Conservation (phyloP, 2,329 filamentous ascomycete species). For the Xylariales sp. region DNA sequence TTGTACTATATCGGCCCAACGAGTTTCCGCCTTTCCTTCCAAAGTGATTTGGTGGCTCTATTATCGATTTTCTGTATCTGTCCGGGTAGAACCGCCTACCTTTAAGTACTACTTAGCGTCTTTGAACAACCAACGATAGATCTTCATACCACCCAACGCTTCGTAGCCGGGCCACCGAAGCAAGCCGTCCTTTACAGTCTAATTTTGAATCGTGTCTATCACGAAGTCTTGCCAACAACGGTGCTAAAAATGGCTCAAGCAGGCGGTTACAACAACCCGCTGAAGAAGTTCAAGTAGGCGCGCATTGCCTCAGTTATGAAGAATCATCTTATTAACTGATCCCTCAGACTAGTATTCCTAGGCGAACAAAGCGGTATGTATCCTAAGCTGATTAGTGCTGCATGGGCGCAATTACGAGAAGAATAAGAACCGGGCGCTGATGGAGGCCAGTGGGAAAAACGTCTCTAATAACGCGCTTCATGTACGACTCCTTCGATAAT, state of each 20-base stretch:
- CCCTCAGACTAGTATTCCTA: conserved; percentile 88
- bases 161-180: conserved; percentile 12
- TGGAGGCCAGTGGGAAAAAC: conserved; percentile 87
- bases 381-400: background rate
- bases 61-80: conserved; percentile 4
- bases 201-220: background rate
- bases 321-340: conserved; percentile 31
- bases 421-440: conserved; percentile 19
- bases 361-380: conserved; percentile 96
- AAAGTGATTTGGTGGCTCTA: background rate
- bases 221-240: conserved; percentile 18
- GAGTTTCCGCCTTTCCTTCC: conserved; percentile 11
- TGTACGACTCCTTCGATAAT: conserved; percentile 99
- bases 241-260: conserved; percentile 79
- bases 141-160: conserved; percentile 17
- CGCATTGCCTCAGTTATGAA: conserved; percentile 38
- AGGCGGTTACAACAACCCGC: conserved; percentile 94
- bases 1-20: conserved; percentile 20
- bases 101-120: background rate
- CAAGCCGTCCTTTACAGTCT: conserved; percentile 13
- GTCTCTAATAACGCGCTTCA: conserved; percentile 97
- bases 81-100: background rate
- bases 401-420: conserved; percentile 1
- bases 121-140: conserved; percentile 20
- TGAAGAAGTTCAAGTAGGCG: conserved; percentile 99